Percentiles rank a stretch among this genome's conserved stretches.
Conservation (phyloP, 2,329 filamentous ascomycete species). For the Colletotrichum echinochloae region DNA sequence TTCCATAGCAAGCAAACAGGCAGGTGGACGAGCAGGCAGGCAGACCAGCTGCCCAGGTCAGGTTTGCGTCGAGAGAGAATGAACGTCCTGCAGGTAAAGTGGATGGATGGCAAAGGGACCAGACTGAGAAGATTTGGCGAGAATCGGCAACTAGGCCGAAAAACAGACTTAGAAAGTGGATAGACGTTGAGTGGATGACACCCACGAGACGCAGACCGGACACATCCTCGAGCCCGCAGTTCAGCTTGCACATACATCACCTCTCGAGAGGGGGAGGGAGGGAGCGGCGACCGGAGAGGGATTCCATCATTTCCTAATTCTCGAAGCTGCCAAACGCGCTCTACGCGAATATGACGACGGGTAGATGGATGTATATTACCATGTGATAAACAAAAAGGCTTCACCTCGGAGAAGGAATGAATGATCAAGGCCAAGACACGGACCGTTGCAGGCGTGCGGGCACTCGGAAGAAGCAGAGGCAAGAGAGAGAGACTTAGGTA, state of each 20-base stretch:
- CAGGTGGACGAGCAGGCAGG: background rate
- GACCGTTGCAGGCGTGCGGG: background rate
- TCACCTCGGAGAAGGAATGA: background rate
- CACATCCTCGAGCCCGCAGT: background rate
- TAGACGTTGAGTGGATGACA: slow-evolving; percentile 10
- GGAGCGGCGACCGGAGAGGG: background rate
- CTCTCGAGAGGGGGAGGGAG: background rate
- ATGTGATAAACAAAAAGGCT: background rate
- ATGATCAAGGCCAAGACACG: background rate
- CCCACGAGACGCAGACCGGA: background rate
- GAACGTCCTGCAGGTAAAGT: slow-evolving; percentile 20
- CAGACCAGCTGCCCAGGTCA: background rate
- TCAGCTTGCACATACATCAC: background rate
- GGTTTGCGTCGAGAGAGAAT: background rate
- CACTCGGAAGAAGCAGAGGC: background rate
- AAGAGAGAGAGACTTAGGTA: too few relatives aligned
- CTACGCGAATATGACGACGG: background rate
- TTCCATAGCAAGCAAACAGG: background rate
- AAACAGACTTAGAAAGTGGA: slow-evolving; percentile 30
- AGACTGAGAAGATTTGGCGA: background rate
- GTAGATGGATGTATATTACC: background rate
- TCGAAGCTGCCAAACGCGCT: background rate
- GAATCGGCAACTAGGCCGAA: background rate
- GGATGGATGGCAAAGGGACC: slow-evolving; percentile 3
- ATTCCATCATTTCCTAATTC: too few relatives aligned